These are phyloP conservation scores for Dissophora globulifera DNA, from an alignment of 192 early-diverging fungal species.

Conservation along the genomic window DNA sequence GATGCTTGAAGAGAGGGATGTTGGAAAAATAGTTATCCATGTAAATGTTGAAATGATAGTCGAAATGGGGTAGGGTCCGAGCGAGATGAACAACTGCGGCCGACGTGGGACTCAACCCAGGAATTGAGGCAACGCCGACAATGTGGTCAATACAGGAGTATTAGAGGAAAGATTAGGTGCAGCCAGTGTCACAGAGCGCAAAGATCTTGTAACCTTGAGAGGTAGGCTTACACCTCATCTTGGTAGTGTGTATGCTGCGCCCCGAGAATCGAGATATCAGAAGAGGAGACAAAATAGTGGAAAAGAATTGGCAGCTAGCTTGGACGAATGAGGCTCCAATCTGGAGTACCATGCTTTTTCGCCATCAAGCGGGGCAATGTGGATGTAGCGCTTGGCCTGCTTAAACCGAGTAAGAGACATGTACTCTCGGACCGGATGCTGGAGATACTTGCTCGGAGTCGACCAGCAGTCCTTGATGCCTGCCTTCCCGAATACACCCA, in stretches of 20 bases:
- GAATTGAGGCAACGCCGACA: conserved; percentile 1
- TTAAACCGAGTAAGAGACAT: conserved; percentile 31
- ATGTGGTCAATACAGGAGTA: conserved; percentile 1
- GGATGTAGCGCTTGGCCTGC: conserved; percentile 29
- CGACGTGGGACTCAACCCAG: conserved; percentile 12
- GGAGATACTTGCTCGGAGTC: not conserved
- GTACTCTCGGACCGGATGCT: conserved; percentile 10
- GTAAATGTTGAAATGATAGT: conserved; percentile 16
- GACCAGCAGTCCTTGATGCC: conserved; percentile 12
- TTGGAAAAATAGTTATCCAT: conserved; percentile 52
- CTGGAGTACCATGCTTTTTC: conserved; percentile 6
- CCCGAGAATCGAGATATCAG: conserved; percentile 36
- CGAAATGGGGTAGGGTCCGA: conserved; percentile 9
- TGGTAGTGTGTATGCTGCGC: conserved; percentile 21
- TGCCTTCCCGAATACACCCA: conserved; percentile 14
- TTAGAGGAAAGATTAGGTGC: conserved; percentile 44
- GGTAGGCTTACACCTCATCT: conserved; percentile 49
- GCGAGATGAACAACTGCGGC: conserved; percentile 30
- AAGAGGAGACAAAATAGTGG: conserved; percentile 20
- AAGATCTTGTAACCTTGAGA: conserved; percentile 43
- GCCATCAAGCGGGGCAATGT: conserved; percentile 4
- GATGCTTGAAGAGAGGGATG: conserved; percentile 12
- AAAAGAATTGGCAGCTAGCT: conserved; percentile 25
- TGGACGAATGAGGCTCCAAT: conserved; percentile 21
- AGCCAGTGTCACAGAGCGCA: conserved; percentile 37